Evolutionary conservation across 805 yeast species (phyloP), one percentile per base, ranked within the genome.

Genomic region (Candida pseudofarinosa): DNA sequence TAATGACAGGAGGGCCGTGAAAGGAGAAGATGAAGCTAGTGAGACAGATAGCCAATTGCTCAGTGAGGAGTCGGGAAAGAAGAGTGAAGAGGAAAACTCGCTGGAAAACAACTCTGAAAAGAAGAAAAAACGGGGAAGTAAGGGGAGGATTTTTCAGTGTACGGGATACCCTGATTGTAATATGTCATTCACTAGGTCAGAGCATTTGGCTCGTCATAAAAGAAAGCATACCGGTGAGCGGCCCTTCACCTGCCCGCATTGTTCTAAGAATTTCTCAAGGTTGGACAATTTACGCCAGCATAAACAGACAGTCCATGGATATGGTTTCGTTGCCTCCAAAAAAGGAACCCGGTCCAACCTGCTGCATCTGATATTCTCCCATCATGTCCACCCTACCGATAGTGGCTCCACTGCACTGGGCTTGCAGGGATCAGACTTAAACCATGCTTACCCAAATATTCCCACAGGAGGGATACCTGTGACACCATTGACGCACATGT

Each of bases 211-310:
- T 1, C 73, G 97, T 45, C 97, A 89, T 66, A 84, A 90, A 41
- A 70, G 97, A 45, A 90, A 89, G 55, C 97, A 89, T 60, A 90
- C 97, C 0, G 97, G 97, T 35, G 97, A 89, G 61, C 72, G 96
- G 44, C 97, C 97, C 2, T 89, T 88, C 60, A 80, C 85, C 41
- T 89, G 97, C 62, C 84, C 83, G 38, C 85, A 84, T 60, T 87
- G 95, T 59, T 71, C 81, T 28, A 81, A 89, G 56, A 76, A 80
- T 57, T 89, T 89, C 59, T 81, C 89, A 14, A 74, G 97, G 37
- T 67, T 90, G 45, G 97, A 90, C 63, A 90, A 90, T 60, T 72
- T 90, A 48, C 75, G 96, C 46, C 97, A 90, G 65, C 97, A 89
- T 65, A 84, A 85, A 46, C 95, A 88, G 57, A 85, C 97, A 2